Percentiles rank a stretch among this genome's conserved stretches.
These are phyloP conservation scores for Microdochium trichocladiopsis DNA, from an alignment of 2,329 filamentous ascomycete genomes.

Conservation along the genomic window DNA sequence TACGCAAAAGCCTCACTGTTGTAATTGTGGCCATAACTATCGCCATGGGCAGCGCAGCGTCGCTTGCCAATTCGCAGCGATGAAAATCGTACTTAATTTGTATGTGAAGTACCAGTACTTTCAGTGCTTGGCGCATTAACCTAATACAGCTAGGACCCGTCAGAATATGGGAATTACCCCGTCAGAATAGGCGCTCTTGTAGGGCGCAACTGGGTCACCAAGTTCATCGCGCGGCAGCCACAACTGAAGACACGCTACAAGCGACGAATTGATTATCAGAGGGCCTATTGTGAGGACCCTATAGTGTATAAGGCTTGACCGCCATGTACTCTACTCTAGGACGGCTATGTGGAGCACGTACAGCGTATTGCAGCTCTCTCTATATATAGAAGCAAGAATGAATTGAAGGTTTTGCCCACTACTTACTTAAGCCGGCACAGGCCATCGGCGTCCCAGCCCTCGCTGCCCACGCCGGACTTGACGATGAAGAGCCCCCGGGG, in stretches of 20 bases:
- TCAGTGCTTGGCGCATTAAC: no score
- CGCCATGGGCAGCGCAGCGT: no score
- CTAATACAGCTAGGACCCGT: no score
- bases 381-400: not conserved
- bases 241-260: not conserved
- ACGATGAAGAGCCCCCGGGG: constrained; percentile 38
- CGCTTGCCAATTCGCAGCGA: no score
- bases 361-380: not conserved
- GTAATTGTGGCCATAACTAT: no score
- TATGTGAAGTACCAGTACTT: no score
- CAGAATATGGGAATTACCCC: no score
- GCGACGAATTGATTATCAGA: not conserved
- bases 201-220: no score
- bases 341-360: not conserved
- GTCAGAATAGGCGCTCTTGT: no score
- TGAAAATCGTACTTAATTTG: no score
- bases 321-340: not conserved
- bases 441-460: constrained; percentile 29
- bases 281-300: not conserved
- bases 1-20: no score
- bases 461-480: constrained; percentile 40
- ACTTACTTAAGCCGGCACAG: not conserved
- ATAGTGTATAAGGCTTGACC: not conserved
- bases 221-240: no score
- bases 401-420: not conserved